Evolutionary conservation across 2,329 filamentous ascomycete species (phyloP).

Genomic region (Cucurbitaria berberidis): DNA sequence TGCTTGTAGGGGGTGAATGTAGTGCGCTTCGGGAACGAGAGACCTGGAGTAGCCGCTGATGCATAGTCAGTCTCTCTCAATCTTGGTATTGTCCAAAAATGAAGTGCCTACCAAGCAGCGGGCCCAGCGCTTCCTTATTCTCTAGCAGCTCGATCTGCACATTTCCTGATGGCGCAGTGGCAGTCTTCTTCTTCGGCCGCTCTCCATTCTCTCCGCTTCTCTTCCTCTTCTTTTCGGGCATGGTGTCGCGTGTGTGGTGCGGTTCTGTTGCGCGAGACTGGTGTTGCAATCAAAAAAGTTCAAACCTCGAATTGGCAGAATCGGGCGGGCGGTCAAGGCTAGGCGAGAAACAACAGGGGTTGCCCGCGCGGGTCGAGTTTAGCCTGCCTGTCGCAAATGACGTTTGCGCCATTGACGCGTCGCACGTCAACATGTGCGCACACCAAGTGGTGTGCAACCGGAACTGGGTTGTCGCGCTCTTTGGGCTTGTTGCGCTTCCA

Average conservation of each 20-base stretch:
- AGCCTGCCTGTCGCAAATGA: slow-evolving; percentile 11
- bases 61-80: not conserved
- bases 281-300: slow-evolving; percentile 31
- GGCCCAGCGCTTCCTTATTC: slow-evolving; percentile 56
- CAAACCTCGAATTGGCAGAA: slow-evolving; percentile 31
- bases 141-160: slow-evolving; percentile 56
- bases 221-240: slow-evolving; percentile 50
- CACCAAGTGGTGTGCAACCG: not conserved
- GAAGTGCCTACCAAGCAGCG: slow-evolving; percentile 55
- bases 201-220: slow-evolving; percentile 38
- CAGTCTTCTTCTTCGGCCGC: slow-evolving; percentile 53
- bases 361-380: not conserved
- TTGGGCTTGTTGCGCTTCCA: not conserved
- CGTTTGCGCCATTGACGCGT: slow-evolving; percentile 24
- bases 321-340: slow-evolving; percentile 25
- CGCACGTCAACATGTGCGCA: not conserved
- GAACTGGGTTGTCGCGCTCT: slow-evolving; percentile 1
- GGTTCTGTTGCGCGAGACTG: slow-evolving; percentile 4
- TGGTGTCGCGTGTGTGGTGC: slow-evolving; percentile 21
- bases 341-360: not conserved
- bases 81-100: not conserved
- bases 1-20: slow-evolving; percentile 59
- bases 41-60: slow-evolving; percentile 52
- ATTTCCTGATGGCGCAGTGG: slow-evolving; percentile 46
- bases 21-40: slow-evolving; percentile 48